Conservation (phyloP, 495 filamentous ascomycete genomes). For the Xylaria scruposa region DNA sequence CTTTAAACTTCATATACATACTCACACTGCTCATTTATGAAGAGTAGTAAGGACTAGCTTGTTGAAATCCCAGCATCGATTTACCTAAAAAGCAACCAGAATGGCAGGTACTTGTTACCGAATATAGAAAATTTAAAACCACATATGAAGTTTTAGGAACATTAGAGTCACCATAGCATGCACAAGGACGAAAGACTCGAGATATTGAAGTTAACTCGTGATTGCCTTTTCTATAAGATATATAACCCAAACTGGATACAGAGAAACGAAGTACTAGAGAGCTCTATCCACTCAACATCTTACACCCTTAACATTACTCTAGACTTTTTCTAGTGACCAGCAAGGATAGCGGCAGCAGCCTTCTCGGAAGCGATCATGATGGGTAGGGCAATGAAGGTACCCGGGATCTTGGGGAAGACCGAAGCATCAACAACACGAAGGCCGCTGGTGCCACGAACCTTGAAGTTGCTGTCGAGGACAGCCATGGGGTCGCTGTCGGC, state of each 20-base stretch:
- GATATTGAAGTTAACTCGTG: neutral
- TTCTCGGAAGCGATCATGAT: constrained; percentile 64
- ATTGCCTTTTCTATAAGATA: neutral
- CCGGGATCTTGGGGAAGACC: constrained; percentile 60
- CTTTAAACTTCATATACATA: no score
- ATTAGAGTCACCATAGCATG: no score
- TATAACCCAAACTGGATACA: neutral
- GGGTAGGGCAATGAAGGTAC: constrained; percentile 53
- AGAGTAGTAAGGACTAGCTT: no score
- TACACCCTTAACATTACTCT: neutral
- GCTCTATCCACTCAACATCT: neutral
- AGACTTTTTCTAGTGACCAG: neutral
- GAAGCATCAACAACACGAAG: constrained; percentile 68
- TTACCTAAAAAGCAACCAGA: no score
- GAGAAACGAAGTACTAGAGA: neutral
- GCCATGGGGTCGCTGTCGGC: constrained; percentile 60
- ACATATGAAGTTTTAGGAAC: no score
- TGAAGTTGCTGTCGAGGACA: constrained; percentile 63
- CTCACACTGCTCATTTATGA: no score
- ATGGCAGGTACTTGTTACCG: no score
- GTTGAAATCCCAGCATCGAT: no score
- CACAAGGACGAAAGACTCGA: neutral
- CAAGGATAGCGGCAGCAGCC: constrained; percentile 58
- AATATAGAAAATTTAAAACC: no score
- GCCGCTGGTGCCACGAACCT: constrained; percentile 60